Evolutionary conservation across 352 stramenopile species (phyloP), one percentile per base, ranked within the genome.

Genomic region (Phytophthora pisi): DNA sequence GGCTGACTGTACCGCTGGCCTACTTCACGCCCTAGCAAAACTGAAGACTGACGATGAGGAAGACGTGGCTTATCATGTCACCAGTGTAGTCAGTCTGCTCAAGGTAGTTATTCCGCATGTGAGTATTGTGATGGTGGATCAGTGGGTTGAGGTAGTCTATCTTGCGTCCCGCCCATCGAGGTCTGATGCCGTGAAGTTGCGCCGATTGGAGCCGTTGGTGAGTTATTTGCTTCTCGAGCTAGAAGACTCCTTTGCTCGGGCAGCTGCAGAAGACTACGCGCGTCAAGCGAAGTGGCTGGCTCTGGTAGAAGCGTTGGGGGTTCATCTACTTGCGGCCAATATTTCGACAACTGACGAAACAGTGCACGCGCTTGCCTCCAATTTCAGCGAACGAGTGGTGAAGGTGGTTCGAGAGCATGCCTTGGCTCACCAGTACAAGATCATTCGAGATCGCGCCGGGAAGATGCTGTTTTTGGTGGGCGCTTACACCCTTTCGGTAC

Each of bases 251-350:
- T 91, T 92, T 53, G 65, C 58, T 49, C 77, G 72, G 8, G 84
- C 80, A 13, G 88, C 81, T 4, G 71, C 68, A 3, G 84, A 90
- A 59, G 82, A 91, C 62, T 92, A 90, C 40, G 81, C 84, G 11
- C 79, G 77, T 10, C 86, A 92, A 82, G 81, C 85, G 45, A 91
- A 91, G 61, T 94, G 86, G 86, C 60, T 93, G 13, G 71, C 61
- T 50, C 57, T 94, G 3, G 61, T 86, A 7, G 82, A 92, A 66
- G 64, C 79, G 15, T 20, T 90, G 9, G 68, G 78, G 1, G 55
- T 90, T 23, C 77, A 89, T 59, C 52, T 92, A 6, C 69, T 86
- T 13, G 55, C 75, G 13, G 58, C 73, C 9, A 61, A 55, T 40
- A 61, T 43, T 11, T 49, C 62, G 13, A 65, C 46, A 0, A 5